Base-by-base conservation (phyloP, 164 flowering plant genomes). In the Piper betle region DNA sequence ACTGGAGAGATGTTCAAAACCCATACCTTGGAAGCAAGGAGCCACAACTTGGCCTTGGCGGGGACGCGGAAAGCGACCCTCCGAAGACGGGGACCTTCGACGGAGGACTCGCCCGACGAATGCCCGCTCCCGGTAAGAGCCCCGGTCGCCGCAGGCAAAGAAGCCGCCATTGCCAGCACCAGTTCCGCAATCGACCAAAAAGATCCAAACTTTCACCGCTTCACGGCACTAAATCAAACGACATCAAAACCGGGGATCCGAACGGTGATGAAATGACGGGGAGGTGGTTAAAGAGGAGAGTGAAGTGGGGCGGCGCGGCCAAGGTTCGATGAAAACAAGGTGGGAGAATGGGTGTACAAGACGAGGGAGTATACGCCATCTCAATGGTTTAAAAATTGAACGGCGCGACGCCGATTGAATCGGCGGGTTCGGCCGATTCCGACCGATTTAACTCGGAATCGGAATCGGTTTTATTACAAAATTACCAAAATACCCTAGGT, bases 41-140 rank as follows among this genome's bases (percentile, higher is more conserved):
- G 57, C 16, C 73, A 75, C 43, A 76, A 74, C 60, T 64, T 76
- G 46, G 82, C 78, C 70, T 64, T 75, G 9, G 68, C 54, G 41
- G 80, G 66, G 61, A 73, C 72, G 55, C 65, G 75, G 33, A 75
- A 80, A 0, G 78, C 75, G 59, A 74, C 59, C 42, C 65, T 73
- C 39, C 77, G 65, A 65, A 52, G 56, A 4, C 37, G 42, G 53
- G 13, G 37, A 50, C 42, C 39, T 55, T 48, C 62, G 54, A 19
- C 74, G 40, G 53, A 54, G 60, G 60, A 37, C 25, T 65, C 18
- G 12, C 64, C 60, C 18, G 77, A 55, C 39, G 57, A 38, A 64
- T 61, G 40, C 38, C 68, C 54, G 66, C 70, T 46, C 25, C 60
- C 72, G 62, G 74, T 48, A 17, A 61, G 61, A 19, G 74, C 70